Evolutionary conservation across 1,284 basidiomycete species (phyloP), one percentile per base, ranked within the genome.

Genomic region (Xerocomus nothofagi): DNA sequence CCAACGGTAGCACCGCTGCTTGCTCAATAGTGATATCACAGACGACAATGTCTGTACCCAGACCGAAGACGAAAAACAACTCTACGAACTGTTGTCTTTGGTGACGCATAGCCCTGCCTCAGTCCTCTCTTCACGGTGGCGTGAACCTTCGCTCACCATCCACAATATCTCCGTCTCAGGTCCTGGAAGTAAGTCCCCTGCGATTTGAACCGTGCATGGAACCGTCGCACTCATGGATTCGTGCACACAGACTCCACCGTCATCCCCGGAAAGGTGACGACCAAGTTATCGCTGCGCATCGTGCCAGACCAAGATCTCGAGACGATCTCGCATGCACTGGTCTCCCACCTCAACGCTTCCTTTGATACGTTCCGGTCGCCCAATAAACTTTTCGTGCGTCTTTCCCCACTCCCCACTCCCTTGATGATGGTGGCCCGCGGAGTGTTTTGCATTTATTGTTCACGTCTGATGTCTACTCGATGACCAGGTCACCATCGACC

Each of bases 291-390:
- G 2, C 71, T 98, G 51, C 88, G 95, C 20, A 87, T 98, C 55
- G 96, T 99, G 0, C 96, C 96, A 0, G 93, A 98, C 65, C 96
- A 97, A 70, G 81, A 88, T 50, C 72, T 97, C 4, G 80, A 87
- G 8, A 75, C 73, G 5, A 86, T 97, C 54, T 81, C 84, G 2
- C 69, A 72, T 9, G 73, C 80, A 3, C 71, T 98, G 23, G 75
- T 80, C 32, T 63, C 74, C 2, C 81, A 88, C 63, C 73, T 98
- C 4, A 59, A 74, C 17, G 58, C 63, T 0, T 79, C 81, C 1
- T 98, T 97, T 66, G 63, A 72, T 17, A 64, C 57, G 4, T 72
- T 94, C 9, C 65, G 75, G 21, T 89, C 88, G 1, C 80, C 85
- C 1, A 96, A 96, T 66, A 69, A 69, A 31, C 72, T 94, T n/a